phyloP scores from a whole-genome alignment of 2,329 filamentous ascomycete genomes.

The Graphilbum fragrans region DNA sequence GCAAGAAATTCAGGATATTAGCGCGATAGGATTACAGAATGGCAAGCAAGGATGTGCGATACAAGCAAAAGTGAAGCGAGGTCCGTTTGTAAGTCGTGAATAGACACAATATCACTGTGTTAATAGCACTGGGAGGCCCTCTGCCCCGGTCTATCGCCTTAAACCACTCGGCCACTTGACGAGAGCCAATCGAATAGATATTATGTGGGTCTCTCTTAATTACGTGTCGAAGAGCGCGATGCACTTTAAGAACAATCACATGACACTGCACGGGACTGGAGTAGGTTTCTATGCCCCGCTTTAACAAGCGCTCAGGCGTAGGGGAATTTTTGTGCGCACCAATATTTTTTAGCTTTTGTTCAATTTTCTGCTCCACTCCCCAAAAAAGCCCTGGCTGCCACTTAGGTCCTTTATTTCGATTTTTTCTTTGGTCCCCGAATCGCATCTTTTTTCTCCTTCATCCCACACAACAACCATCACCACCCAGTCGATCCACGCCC shows the following conservation, averaged over 20 bases:
- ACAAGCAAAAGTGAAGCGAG: too few species aligned
- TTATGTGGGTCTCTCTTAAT: too few species aligned
- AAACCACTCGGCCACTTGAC: too few species aligned
- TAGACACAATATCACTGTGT: too few species aligned
- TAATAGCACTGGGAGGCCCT: too few species aligned
- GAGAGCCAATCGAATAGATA: too few species aligned
- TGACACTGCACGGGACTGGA: background rate
- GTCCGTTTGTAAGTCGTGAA: too few species aligned
- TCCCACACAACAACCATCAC: conserved; percentile 8
- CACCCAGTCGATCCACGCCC: conserved; percentile 6
- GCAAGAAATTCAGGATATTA: too few species aligned
- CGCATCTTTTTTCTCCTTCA: conserved; percentile 3
- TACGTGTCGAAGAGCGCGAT: too few species aligned
- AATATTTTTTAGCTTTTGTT: conserved; percentile 8
- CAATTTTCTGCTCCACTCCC: conserved; percentile 4
- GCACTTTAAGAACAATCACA: background rate
- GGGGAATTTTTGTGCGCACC: conserved; percentile 10
- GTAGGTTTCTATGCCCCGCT: conserved; percentile 9
- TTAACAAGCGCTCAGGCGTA: background rate
- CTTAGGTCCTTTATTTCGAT: background rate
- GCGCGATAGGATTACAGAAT: too few species aligned
- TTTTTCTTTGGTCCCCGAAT: conserved; percentile 5
- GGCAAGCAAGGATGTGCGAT: too few species aligned
- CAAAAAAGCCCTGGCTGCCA: conserved; percentile 6
- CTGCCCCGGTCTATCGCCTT: too few species aligned